Percentiles rank a stretch among this genome's conserved stretches.
phyloP scores from a whole-genome alignment of 441 rosid genomes.

The Euphorbia corollata region DNA sequence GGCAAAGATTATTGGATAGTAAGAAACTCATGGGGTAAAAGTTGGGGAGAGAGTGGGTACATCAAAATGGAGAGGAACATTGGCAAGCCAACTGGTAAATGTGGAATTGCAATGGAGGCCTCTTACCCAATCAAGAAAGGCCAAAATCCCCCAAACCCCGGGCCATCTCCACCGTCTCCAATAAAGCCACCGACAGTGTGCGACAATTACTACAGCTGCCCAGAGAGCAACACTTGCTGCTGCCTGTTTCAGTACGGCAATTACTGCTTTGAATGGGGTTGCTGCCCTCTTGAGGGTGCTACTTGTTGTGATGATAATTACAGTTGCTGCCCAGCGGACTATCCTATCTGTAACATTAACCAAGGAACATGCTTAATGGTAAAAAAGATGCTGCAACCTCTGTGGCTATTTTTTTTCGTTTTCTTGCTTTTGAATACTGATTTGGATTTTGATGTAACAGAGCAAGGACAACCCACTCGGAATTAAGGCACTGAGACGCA shows the following conservation, averaged over 20 bases:
- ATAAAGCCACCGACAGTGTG: conserved; percentile 61
- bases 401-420: not conserved
- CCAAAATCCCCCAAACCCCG: conserved; percentile 83
- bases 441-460: conserved; percentile 32
- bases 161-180: conserved; percentile 92
- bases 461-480: conserved; percentile 72
- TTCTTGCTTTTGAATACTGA: not conserved
- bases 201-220: conserved; percentile 56
- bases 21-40: conserved; percentile 74
- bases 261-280: conserved; percentile 80
- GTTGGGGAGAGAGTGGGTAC: conserved; percentile 89
- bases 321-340: conserved; percentile 86
- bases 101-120: conserved; percentile 79
- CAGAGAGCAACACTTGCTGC: conserved; percentile 77
- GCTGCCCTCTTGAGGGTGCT: conserved; percentile 85
- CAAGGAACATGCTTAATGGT: conserved; percentile 69
- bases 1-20: conserved; percentile 73
- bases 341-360: conserved; percentile 57
- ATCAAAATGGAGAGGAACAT: conserved; percentile 58
- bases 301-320: conserved; percentile 76
- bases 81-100: conserved; percentile 43
- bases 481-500: conserved; percentile 64
- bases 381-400: conserved; percentile 18
- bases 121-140: conserved; percentile 78
- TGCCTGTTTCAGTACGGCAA: conserved; percentile 52